These are phyloP conservation scores for Hypomyces perniciosus DNA, from an alignment of 2,329 filamentous ascomycete species.

Conservation along the genomic window DNA sequence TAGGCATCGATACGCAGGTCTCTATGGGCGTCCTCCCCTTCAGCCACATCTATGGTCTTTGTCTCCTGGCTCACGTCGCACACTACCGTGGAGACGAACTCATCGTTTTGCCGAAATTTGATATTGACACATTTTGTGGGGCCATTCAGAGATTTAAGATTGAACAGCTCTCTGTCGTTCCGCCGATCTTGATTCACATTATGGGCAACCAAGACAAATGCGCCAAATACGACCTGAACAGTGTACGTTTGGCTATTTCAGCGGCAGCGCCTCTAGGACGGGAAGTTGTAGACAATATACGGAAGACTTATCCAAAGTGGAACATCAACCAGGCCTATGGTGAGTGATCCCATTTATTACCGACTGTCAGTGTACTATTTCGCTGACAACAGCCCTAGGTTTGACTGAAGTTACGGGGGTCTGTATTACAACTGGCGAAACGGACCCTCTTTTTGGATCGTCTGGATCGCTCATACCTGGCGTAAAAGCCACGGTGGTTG, in stretches of 20 bases:
- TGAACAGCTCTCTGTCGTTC: conserved; percentile 61
- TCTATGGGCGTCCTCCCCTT: conserved; percentile 65
- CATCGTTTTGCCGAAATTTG: conserved; percentile 69
- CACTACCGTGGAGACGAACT: conserved; percentile 67
- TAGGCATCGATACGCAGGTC: conserved; percentile 36
- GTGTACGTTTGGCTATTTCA: conserved; percentile 57
- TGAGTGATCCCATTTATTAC: too few species aligned
- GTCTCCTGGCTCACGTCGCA: conserved; percentile 60
- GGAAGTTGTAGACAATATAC: conserved; percentile 60
- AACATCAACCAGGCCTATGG: conserved; percentile 67
- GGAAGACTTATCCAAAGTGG: conserved; percentile 57
- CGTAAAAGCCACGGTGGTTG: conserved; percentile 57
- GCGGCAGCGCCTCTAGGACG: conserved; percentile 69
- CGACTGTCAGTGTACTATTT: too few species aligned
- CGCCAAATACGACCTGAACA: conserved; percentile 62
- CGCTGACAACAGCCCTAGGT: too few species aligned
- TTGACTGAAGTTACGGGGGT: conserved; percentile 72
- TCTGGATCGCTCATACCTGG: conserved; percentile 62
- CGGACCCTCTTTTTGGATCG: conserved; percentile 62
- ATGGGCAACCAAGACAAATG: conserved; percentile 54
- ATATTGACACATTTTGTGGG: conserved; percentile 56
- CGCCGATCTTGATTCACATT: conserved; percentile 71
- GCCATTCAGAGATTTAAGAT: conserved; percentile 66
- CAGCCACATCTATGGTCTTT: conserved; percentile 75
- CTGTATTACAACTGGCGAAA: conserved; percentile 44